Conservation (phyloP, 306 rosid genomes). For the Psophocarpus tetragonolobus region DNA sequence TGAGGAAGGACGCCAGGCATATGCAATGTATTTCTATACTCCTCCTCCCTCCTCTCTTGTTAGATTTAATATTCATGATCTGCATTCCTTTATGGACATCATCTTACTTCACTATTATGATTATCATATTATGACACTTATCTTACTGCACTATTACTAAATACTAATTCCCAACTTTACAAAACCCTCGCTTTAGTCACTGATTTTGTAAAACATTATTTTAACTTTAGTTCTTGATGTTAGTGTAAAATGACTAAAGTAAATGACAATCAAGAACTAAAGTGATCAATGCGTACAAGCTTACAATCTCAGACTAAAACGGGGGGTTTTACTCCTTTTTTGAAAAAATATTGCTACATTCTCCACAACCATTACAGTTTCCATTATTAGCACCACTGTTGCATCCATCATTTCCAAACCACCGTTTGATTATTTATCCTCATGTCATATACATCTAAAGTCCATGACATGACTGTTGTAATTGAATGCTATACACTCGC, state of each 20-base stretch:
- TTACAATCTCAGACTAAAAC: neutral
- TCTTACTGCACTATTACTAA: too few species aligned
- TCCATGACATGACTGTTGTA: neutral
- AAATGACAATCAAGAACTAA: neutral
- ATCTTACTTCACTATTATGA: neutral
- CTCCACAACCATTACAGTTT: neutral
- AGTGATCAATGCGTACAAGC: neutral
- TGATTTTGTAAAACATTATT: neutral
- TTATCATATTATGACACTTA: conserved; percentile 12
- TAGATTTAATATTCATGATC: conserved; percentile 21
- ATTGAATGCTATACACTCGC: neutral
- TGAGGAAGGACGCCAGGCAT: conserved; percentile 74
- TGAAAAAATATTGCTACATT: neutral
- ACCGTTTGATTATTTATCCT: neutral
- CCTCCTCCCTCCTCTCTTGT: neutral
- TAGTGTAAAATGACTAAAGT: neutral
- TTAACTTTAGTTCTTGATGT: neutral
- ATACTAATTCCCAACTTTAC: neutral
- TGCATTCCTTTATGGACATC: conserved; percentile 15
- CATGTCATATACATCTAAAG: neutral
- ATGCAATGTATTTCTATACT: conserved; percentile 56
- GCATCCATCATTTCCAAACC: conserved; percentile 14
- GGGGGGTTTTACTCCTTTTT: neutral
- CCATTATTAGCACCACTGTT: neutral
- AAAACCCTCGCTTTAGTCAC: neutral